Evolutionary conservation across 805 yeast genomes (phyloP), one percentile per base, ranked within the genome.

Genomic region (Candida manassasensis): DNA sequence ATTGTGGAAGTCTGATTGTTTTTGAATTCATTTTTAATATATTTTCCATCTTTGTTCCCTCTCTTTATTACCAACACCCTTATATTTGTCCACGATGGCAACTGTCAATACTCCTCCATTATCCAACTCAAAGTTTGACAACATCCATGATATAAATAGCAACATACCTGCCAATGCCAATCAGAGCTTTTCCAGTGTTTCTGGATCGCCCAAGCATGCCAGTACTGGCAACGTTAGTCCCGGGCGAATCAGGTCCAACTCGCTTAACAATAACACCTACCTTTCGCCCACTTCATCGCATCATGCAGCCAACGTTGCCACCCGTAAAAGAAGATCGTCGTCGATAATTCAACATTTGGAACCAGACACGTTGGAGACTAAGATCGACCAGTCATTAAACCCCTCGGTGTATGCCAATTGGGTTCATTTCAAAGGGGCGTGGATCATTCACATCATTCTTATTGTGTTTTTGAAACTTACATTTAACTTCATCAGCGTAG

Each of bases 371-470:
- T 75, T 85, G 49, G 97, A 90, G 48, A 94, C 89, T 27, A 85
- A 82, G 57, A 86, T 82, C 50, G 98, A 90, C 57, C 97, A 90
- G 62, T 81, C 83, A 36, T 69, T 88, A 34, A 77, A 84, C 47
- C 89, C 95, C 19, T 93, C 93, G 53, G 71, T 88, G 62, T 93
- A 93, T 57, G 97, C 97, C 18, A 81, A 81, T 48, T 90, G 98
- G 98, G 96, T 93, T 21, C 85, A 89, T 56, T 83, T 79, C 50
- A 88, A 90, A 51, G 98, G 95, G 32, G 97, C 97, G 1, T 93
- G 98, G 98, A 68, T 81, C 19, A 82, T 90, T 38, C 98, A 90
- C 61, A 69, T 93, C 32, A 94, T 88, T 19, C 73, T 93, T 31
- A 85, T 90, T 38, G 52, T 77, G 27, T 65, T 88, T 32, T 67